Percentiles rank a stretch among this genome's conserved stretches.
Conservation (phyloP, 108 stramenopile species). For the Nitzschia sp. region DNA sequence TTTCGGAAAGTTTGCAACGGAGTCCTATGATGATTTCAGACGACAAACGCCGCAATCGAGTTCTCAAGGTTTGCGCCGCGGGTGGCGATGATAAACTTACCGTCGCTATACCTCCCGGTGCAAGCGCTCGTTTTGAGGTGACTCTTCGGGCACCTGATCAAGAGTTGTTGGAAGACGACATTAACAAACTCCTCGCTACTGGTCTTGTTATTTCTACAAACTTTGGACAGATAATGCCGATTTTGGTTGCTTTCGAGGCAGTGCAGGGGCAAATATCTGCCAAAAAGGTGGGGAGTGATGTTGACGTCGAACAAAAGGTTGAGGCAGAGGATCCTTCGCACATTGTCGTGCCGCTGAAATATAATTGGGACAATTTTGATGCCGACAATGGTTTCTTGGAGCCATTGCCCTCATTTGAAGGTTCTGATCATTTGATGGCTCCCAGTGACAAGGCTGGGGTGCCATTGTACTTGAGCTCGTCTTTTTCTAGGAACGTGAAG, state of each 20-base stretch:
- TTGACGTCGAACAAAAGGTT: too few relatives aligned
- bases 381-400: not conserved
- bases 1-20: not conserved
- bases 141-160: slow-evolving; percentile 46
- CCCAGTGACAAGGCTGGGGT: slow-evolving; percentile 1
- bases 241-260: slow-evolving; percentile 62
- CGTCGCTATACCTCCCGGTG: slow-evolving; percentile 70
- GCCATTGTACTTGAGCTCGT: slow-evolving; percentile 41
- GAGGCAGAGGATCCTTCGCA: too few relatives aligned
- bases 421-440: not conserved
- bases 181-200: slow-evolving; percentile 64
- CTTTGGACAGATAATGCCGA: slow-evolving; percentile 63
- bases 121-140: slow-evolving; percentile 61
- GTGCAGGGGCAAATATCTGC: slow-evolving; percentile 52
- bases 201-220: slow-evolving; percentile 69
- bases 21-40: slow-evolving; percentile 56
- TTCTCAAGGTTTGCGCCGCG: slow-evolving; percentile 28
- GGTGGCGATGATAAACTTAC: slow-evolving; percentile 8
- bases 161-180: slow-evolving; percentile 46
- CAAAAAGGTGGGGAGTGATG: too few relatives aligned
- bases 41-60: slow-evolving; percentile 43
- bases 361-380: not conserved
- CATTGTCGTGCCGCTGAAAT: not conserved
- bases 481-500: slow-evolving; percentile 43
- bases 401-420: not conserved